These are phyloP conservation scores for Chlamydomonas reinhardtii DNA, from an alignment of 163 green algal species.

Conservation along the genomic window DNA sequence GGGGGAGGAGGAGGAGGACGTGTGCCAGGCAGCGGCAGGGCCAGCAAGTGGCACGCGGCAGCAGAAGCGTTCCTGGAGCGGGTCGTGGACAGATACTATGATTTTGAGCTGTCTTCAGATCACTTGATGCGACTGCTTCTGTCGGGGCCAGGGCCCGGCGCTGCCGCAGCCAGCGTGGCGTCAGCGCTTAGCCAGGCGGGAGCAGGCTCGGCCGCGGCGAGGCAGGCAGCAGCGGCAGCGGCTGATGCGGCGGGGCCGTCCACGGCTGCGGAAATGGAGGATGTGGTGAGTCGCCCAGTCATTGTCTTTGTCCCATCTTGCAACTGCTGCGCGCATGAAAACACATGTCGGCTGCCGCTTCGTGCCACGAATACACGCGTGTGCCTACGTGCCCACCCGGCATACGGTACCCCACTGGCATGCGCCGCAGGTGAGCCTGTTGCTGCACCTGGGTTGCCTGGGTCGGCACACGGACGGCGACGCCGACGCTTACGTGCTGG, in stretches of 20 bases:
- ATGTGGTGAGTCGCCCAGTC: background rate
- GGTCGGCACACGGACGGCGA: constrained; percentile 39
- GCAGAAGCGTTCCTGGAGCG: constrained; percentile 4
- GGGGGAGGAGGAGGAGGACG: background rate
- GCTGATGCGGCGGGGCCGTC: background rate
- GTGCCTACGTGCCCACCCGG: too few relatives aligned
- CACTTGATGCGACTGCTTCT: constrained; percentile 9
- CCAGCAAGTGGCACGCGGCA: constrained; percentile 13
- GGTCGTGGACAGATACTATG: constrained; percentile 25
- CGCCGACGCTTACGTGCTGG: constrained; percentile 29
- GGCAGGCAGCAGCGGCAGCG: too few relatives aligned
- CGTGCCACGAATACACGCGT: too few relatives aligned
- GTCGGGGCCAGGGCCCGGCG: background rate
- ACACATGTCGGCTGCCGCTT: background rate
- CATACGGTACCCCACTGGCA: background rate
- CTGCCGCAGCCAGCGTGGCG: background rate
- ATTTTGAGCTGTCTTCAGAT: constrained; percentile 9
- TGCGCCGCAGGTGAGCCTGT: background rate
- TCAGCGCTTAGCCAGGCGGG: background rate
- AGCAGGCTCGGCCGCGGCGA: background rate
- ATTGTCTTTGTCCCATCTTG: background rate
- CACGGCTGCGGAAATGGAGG: background rate
- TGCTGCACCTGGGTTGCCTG: constrained; percentile 32
- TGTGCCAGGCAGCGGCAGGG: background rate
- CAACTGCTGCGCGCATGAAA: too few relatives aligned